Base-by-base conservation (phyloP, 1,284 basidiomycete genomes). In the Coriolopsis trogii region DNA sequence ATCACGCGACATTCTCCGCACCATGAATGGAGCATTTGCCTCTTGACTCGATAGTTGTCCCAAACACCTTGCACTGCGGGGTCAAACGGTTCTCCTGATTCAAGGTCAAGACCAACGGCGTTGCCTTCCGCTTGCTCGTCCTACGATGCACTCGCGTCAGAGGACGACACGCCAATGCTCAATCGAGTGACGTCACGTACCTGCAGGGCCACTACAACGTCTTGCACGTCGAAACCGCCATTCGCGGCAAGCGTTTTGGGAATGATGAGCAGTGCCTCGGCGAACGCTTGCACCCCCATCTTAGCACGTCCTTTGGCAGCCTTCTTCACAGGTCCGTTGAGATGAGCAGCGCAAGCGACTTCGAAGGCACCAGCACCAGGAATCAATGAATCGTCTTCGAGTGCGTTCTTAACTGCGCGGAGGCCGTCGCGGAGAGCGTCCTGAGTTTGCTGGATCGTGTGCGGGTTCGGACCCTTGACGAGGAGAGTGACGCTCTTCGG, bases 31-130 rank as follows among this genome's bases (percentile, higher is more conserved):
- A 99, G 75, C 94, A 99, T 97, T 68, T 99, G 97, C 57, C 96
- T 80, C 78, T 99, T 99, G 56, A 99, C 97, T 54, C 97, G 81
- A 72, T 98, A 99, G 74, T 99, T 99, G 72, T 99, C 97, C 95
- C 96, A 99, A 16, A 99, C 87, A 33, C 97, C 97, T 67, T 94
- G 89, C 4, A 93, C 87, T 13, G 93, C 90, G 6, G 97, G 96
- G 68, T 99, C 96, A 68, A 97, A 93, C 3, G 96, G 95, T 70
- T 98, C 95, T 51, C 97, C 97, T 25, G 93, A 92, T 68, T 93
- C 79, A 36, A 99, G 78, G 72, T 99, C 93, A 58, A 99, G 73
- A 23, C 97, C 97, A 55, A 97, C 95, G 33, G 84, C 75, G 59
- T 92, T 92, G 24, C 94, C 95, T 59, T 97, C 95, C 0, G 89